phyloP scores from a whole-genome alignment of 2,329 filamentous ascomycete genomes.

The Epichloe brachyelytri region DNA sequence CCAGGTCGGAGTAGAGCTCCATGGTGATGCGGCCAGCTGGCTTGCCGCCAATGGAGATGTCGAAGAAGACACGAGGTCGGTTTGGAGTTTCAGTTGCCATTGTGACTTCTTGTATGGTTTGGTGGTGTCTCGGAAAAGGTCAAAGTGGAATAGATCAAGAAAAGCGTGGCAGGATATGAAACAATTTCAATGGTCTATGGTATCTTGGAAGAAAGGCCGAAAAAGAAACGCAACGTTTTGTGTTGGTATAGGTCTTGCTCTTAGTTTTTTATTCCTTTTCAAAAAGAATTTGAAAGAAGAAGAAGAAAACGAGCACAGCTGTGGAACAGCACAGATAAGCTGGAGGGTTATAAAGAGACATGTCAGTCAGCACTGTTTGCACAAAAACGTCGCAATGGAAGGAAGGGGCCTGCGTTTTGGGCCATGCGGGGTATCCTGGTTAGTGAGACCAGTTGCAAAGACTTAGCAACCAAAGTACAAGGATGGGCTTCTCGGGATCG shows the following conservation, averaged over 20 bases:
- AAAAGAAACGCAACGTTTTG: not conserved
- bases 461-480: not conserved
- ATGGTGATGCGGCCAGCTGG: slow-evolving; percentile 69
- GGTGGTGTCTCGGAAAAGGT: not conserved
- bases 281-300: not conserved
- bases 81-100: slow-evolving; percentile 32
- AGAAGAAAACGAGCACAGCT: not conserved
- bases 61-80: slow-evolving; percentile 82
- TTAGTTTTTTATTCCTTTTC: not conserved
- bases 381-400: not conserved
- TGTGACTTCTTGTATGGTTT: slow-evolving; percentile 6
- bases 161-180: not conserved
- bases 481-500: not conserved
- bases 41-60: slow-evolving; percentile 69
- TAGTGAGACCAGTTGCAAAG: not conserved
- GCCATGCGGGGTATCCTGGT: not conserved
- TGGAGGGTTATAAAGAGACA: not conserved
- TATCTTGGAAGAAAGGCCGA: not conserved
- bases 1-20: slow-evolving; percentile 64
- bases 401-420: not conserved
- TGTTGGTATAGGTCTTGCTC: too few species aligned
- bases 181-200: not conserved
- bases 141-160: not conserved
- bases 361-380: slow-evolving; percentile 1
- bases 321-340: not conserved